These are phyloP conservation scores for Penicillium cataractarum DNA, from an alignment of 495 filamentous ascomycete genomes.

Conservation along the genomic window DNA sequence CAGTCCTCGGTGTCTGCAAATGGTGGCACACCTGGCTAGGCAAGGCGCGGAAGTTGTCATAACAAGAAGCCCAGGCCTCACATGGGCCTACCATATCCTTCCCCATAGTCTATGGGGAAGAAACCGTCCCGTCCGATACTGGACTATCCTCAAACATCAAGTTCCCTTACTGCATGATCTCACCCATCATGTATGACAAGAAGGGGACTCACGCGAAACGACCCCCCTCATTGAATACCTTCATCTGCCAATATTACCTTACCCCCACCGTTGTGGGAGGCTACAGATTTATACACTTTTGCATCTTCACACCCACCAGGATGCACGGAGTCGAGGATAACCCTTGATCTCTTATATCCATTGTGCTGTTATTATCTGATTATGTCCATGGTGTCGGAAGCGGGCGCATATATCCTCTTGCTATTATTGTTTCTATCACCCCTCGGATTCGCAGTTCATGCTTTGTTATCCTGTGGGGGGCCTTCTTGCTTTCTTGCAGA, in stretches of 20 bases:
- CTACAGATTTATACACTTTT: constrained; percentile 21
- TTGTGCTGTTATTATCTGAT: neutral
- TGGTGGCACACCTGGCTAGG: constrained; percentile 66
- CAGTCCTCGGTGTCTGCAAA: constrained; percentile 60
- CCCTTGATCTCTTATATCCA: neutral
- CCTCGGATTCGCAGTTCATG: neutral
- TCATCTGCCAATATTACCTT: constrained; percentile 25
- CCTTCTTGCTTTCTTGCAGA: constrained; percentile 19
- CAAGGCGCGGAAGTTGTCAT: constrained; percentile 38
- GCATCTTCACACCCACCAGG: constrained; percentile 4
- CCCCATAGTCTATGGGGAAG: neutral
- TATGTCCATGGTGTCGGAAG: constrained; percentile 16
- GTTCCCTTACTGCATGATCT: neutral
- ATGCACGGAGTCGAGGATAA: constrained; percentile 23
- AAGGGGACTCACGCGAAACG: constrained; percentile 20
- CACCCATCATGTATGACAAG: neutral
- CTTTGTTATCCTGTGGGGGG: neutral
- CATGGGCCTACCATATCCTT: neutral
- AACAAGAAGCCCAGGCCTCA: constrained; percentile 1
- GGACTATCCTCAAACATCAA: neutral
- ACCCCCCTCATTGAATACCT: constrained; percentile 16
- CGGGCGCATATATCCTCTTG: constrained; percentile 14
- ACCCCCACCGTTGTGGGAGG: constrained; percentile 4
- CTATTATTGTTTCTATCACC: neutral
- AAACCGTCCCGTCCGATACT: neutral